Percentiles rank a stretch among this genome's conserved stretches.
Evolutionary conservation across 495 filamentous ascomycete species (phyloP).

Genomic region (Penicillium diatomitis): DNA sequence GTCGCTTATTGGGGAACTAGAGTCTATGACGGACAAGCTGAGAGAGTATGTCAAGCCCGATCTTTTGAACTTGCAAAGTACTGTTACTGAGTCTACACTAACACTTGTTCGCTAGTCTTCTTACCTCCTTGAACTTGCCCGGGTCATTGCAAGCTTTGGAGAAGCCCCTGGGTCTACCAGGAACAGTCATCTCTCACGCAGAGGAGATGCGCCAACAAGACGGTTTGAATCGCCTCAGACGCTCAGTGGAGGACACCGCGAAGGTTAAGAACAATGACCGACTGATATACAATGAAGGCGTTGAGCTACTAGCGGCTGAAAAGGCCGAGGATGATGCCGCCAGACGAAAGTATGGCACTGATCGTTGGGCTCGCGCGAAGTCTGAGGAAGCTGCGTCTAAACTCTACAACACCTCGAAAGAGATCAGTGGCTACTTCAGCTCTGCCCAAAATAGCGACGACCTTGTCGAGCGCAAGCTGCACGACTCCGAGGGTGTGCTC

Average conservation of each 20-base stretch:
- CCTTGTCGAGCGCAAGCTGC: constrained; percentile 69
- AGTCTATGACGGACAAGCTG: constrained; percentile 68
- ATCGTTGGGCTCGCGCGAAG: constrained; percentile 67
- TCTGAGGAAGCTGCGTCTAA: constrained; percentile 63
- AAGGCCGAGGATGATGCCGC: constrained; percentile 71
- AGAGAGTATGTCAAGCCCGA: constrained; percentile 47
- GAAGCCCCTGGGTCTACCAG: constrained; percentile 88
- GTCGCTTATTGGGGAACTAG: constrained; percentile 74
- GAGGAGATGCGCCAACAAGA: constrained; percentile 94
- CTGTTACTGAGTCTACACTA: constrained; percentile 1
- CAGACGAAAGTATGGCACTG: constrained; percentile 74
- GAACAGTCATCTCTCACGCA: constrained; percentile 74
- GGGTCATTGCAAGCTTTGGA: constrained; percentile 91
- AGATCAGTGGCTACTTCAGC: constrained; percentile 82
- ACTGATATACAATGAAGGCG: constrained; percentile 71
- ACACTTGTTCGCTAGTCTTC: constrained; percentile 30
- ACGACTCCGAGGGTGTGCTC: constrained; percentile 63
- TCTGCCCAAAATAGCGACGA: constrained; percentile 76
- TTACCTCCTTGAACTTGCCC: constrained; percentile 79
- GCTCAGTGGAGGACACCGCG: constrained; percentile 74
- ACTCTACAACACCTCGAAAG: constrained; percentile 62
- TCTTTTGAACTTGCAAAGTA: not conserved
- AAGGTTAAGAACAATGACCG: constrained; percentile 72
- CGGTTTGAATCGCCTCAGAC: constrained; percentile 62
- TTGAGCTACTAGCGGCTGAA: constrained; percentile 65